Evolutionary conservation across 2,329 filamentous ascomycete genomes (phyloP), one percentile per base, ranked within the genome.

Genomic region (Chaetomium strumarium): DNA sequence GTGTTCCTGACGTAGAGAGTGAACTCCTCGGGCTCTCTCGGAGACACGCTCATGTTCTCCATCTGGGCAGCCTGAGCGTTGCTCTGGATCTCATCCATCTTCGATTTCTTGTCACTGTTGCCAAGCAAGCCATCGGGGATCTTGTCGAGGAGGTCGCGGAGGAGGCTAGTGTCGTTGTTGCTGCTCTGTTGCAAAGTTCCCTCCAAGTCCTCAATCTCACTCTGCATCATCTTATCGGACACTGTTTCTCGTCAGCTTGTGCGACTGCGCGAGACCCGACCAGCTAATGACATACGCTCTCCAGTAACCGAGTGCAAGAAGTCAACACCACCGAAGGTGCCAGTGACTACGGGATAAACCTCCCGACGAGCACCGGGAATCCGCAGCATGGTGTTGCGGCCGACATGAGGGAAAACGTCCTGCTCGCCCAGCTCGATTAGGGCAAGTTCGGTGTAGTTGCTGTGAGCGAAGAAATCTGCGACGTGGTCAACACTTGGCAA

Each of bases 241-340:
- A 96, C 82, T 81, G 50, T n/a, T 1, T 17, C 8, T 14, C 20
- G 33, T 68, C 48, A 63, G 61, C 42, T 36, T 46, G 29, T 38
- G 37, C 31, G 34, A 24, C 7, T 19, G 13, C 17, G 13, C n/a
- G 10, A 13, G 20, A n/a, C 13, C 43, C 5, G 19, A 20, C 6
- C n/a, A 37, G 13, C 3, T 13, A n/a, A 9, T 7, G n/a, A 37
- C 14, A 34, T 58, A 79, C 77, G 73, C 72, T 85, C 82, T 53
- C 82, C 81, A 42, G 80, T 88, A 30, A 95, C 90, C 1, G 88
- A 93, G 72, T 95, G 90, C 55, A 96, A 74, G 72, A 96, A 96
- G 65, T 96, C 92, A 13, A 96, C 91, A 58, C 91, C 91, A 56
- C 91, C 91, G 69, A 96, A 96, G 7, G 91, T 96, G 55, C 92